phyloP scores from a whole-genome alignment of 192 early-diverging fungal genomes.

The Gamsiella multidivaricata region DNA sequence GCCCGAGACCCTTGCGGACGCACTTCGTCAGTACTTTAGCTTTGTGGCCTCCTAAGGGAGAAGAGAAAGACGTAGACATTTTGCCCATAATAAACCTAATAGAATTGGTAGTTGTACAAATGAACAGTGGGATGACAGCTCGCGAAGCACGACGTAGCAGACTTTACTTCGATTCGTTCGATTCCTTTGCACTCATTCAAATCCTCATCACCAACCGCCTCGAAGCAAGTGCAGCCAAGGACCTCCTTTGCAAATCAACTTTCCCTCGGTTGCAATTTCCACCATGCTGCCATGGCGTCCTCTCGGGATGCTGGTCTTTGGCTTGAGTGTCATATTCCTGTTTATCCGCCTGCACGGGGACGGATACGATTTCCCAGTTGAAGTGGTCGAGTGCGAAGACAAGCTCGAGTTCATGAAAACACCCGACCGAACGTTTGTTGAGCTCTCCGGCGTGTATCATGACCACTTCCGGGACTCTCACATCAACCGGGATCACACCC shows the following conservation, averaged over 20 bases:
- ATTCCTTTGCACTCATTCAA: too few species aligned
- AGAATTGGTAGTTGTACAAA: too few species aligned
- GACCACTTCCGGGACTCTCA: constrained; percentile 6
- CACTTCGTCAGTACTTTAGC: constrained; percentile 96
- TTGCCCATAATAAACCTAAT: too few species aligned
- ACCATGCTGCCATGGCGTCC: constrained; percentile 50
- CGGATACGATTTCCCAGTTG: constrained; percentile 38
- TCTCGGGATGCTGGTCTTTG: constrained; percentile 35
- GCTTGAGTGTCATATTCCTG: constrained; percentile 37
- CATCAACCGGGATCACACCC: background rate
- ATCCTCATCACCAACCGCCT: too few species aligned
- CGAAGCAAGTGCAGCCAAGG: too few species aligned
- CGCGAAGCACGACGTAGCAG: too few species aligned
- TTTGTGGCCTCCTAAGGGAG: constrained; percentile 66
- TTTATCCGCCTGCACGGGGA: constrained; percentile 47
- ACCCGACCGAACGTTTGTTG: constrained; percentile 28
- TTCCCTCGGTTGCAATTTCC: too few species aligned
- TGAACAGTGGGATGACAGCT: too few species aligned
- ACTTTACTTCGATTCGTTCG: too few species aligned
- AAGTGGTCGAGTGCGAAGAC: constrained; percentile 2
- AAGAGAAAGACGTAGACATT: too few species aligned
- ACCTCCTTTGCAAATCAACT: too few species aligned
- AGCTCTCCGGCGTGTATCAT: constrained; percentile 23
- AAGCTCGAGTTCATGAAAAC: constrained; percentile 2
- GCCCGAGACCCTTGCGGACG: constrained; percentile 90